phyloP scores from a whole-genome alignment of 2,329 filamentous ascomycete genomes.

The Fusarium phyllophilum region DNA sequence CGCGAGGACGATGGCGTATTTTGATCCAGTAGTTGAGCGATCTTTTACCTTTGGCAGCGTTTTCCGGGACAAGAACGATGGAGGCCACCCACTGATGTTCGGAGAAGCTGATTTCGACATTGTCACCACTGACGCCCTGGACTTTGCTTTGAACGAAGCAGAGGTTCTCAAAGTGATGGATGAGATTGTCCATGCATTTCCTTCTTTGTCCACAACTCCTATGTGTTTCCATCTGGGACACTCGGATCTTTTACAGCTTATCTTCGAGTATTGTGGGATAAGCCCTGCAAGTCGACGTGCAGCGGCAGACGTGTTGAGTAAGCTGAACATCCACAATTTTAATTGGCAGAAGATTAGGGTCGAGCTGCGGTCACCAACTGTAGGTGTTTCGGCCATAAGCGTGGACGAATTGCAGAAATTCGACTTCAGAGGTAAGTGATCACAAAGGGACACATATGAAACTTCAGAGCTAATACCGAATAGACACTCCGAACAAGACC shows the following conservation, averaged over 20 bases:
- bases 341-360: constrained; percentile 86
- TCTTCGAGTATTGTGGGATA: constrained; percentile 92
- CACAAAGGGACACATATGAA: neutral
- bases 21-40: constrained; percentile 72
- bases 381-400: constrained; percentile 87
- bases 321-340: constrained; percentile 82
- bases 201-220: constrained; percentile 73
- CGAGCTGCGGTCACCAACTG: constrained; percentile 81
- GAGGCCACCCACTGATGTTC: constrained; percentile 83
- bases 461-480: constrained; percentile 27
- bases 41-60: constrained; percentile 90
- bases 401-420: constrained; percentile 91
- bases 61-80: constrained; percentile 81
- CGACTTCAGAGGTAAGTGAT: constrained; percentile 78
- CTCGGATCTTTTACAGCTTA: constrained; percentile 82
- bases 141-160: constrained; percentile 89
- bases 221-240: constrained; percentile 95
- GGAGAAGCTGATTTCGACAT: constrained; percentile 98
- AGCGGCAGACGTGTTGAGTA: constrained; percentile 86
- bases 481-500: constrained; percentile 66
- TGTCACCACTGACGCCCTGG: constrained; percentile 81
- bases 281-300: constrained; percentile 72
- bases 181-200: constrained; percentile 85
- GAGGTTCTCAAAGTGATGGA: constrained; percentile 95
- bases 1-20: constrained; percentile 82